These are phyloP conservation scores for Annulohypoxylon maeteangense DNA, from an alignment of 495 filamentous ascomycete species.

Conservation along the genomic window DNA sequence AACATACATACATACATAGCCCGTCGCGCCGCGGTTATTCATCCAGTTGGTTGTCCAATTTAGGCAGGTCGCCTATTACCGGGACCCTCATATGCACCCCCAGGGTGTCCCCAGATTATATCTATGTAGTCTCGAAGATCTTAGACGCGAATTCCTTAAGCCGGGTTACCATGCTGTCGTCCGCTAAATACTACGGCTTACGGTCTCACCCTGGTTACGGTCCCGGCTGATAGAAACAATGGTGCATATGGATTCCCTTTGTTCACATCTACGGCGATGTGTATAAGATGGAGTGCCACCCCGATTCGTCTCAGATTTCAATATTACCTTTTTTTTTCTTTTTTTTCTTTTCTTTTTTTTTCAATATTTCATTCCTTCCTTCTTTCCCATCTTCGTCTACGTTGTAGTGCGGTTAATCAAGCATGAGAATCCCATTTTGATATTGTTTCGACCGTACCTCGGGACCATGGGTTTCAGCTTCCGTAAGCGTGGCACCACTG, in stretches of 20 bases:
- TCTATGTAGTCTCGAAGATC: slow-evolving; percentile 22
- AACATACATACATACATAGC: too few relatives aligned
- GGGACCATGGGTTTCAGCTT: slow-evolving; percentile 42
- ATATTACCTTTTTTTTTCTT: background rate
- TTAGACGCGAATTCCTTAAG: slow-evolving; percentile 15
- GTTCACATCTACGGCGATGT: slow-evolving; percentile 10
- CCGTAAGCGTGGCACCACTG: slow-evolving; percentile 41
- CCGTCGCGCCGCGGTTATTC: slow-evolving; percentile 31
- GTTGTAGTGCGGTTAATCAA: background rate
- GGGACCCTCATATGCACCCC: slow-evolving; percentile 17
- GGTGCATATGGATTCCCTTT: background rate
- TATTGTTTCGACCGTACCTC: slow-evolving; percentile 3
- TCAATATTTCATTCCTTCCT: too few relatives aligned
- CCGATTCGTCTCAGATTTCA: background rate
- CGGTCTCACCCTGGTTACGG: slow-evolving; percentile 19
- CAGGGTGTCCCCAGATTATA: background rate
- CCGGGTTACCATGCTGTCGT: slow-evolving; percentile 5
- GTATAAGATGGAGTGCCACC: slow-evolving; percentile 23
- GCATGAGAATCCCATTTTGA: slow-evolving; percentile 8
- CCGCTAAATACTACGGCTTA: slow-evolving; percentile 1
- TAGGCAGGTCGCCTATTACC: slow-evolving; percentile 40
- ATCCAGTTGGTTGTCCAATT: slow-evolving; percentile 34
- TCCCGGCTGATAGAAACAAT: slow-evolving; percentile 3
- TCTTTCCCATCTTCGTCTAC: background rate
- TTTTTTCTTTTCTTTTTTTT: background rate